Conservation (phyloP, 2,329 filamentous ascomycete genomes). For the Ophiocordyceps camponoti-floridani region DNA sequence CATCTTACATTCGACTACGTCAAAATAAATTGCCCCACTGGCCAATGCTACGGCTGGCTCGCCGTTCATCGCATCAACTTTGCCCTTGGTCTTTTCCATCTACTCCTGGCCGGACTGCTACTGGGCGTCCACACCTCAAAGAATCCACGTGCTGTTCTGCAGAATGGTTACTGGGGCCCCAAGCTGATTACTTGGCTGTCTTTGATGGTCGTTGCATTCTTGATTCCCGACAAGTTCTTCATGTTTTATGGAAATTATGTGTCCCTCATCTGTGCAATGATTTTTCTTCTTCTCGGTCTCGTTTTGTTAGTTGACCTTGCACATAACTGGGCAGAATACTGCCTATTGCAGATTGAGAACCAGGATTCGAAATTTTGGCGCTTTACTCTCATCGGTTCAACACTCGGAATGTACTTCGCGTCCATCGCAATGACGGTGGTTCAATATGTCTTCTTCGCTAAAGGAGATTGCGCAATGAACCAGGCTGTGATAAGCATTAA, state of each 20-base stretch:
- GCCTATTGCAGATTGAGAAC: slow-evolving; percentile 81
- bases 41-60: slow-evolving; percentile 87
- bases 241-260: slow-evolving; percentile 93
- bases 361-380: slow-evolving; percentile 76
- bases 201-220: slow-evolving; percentile 78
- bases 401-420: slow-evolving; percentile 79
- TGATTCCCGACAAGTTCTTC: slow-evolving; percentile 92
- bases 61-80: slow-evolving; percentile 98
- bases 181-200: slow-evolving; percentile 82
- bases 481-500: slow-evolving; percentile 93
- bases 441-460: slow-evolving; percentile 94
- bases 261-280: slow-evolving; percentile 69
- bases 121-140: slow-evolving; percentile 77
- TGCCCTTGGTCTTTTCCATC: slow-evolving; percentile 83
- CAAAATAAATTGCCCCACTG: slow-evolving; percentile 79
- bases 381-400: slow-evolving; percentile 74
- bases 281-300: slow-evolving; percentile 84
- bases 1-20: slow-evolving; percentile 89
- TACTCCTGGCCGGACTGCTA: slow-evolving; percentile 67
- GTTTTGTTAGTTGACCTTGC: slow-evolving; percentile 88
- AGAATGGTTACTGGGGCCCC: slow-evolving; percentile 98
- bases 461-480: slow-evolving; percentile 76
- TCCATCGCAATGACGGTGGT: slow-evolving; percentile 88
- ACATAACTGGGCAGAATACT: slow-evolving; percentile 94
- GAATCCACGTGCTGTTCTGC: slow-evolving; percentile 70